phyloP scores from a whole-genome alignment of 2,329 filamentous ascomycete genomes.

The Arachnopeziza araneosa region DNA sequence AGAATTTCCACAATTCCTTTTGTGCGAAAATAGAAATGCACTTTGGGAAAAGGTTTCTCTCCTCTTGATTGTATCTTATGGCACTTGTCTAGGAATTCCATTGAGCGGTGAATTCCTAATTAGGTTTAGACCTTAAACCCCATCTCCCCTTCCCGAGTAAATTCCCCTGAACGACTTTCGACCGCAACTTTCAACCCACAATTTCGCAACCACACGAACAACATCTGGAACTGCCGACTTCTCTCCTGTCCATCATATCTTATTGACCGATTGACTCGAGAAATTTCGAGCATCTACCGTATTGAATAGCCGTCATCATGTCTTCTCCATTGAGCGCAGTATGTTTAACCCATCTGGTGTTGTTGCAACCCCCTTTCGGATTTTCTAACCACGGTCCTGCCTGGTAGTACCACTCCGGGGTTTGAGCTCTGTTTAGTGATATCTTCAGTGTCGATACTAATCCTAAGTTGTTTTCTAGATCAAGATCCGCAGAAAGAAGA shows the following conservation, averaged over 20 bases:
- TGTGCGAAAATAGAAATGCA: not conserved
- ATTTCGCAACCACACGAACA: constrained; percentile 19
- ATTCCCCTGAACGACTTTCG: constrained; percentile 22
- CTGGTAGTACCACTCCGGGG: constrained; percentile 24
- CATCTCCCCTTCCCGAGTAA: constrained; percentile 15
- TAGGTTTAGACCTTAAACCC: constrained; percentile 8
- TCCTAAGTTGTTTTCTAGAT: constrained; percentile 49
- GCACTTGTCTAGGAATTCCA: too few relatives aligned
- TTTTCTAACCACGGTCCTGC: constrained; percentile 25
- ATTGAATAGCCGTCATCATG: constrained; percentile 34
- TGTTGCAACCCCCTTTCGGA: constrained; percentile 25
- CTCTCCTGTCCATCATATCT: constrained; percentile 11
- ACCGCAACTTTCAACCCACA: constrained; percentile 18
- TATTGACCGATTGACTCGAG: constrained; percentile 12
- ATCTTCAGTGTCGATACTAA: constrained; percentile 21
- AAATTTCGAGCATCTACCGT: constrained; percentile 8
- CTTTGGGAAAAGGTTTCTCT: not conserved
- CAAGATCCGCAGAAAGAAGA: constrained; percentile 99
- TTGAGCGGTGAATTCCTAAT: constrained; percentile 2
- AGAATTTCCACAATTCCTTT: not conserved
- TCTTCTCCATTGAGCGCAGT: constrained; percentile 49
- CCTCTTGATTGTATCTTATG: too few relatives aligned
- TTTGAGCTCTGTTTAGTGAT: constrained; percentile 21
- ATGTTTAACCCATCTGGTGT: constrained; percentile 32
- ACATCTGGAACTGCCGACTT: not conserved